Conservation (phyloP, 352 stramenopile species). For the Peronospora farinosa region DNA sequence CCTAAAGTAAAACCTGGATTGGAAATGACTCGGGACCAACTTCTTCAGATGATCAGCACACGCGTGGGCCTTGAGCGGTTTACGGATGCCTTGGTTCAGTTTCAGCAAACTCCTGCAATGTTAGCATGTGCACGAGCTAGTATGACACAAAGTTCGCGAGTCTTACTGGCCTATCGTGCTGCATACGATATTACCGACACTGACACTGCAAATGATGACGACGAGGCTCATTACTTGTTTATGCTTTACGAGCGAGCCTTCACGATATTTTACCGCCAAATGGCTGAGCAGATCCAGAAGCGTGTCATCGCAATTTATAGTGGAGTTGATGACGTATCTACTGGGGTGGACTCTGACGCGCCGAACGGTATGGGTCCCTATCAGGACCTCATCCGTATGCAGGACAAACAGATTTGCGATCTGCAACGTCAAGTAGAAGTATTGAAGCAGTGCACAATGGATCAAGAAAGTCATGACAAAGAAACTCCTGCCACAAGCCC, state of each 20-base stretch:
- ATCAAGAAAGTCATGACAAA: neutral
- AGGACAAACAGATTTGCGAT: conserved; percentile 65
- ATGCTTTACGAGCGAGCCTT: conserved; percentile 67
- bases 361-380: conserved; percentile 45
- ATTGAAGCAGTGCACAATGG: conserved; percentile 8
- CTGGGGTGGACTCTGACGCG: conserved; percentile 9
- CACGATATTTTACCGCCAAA: conserved; percentile 37
- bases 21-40: conserved; percentile 49
- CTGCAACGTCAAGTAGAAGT: conserved; percentile 35
- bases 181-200: conserved; percentile 26
- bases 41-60: conserved; percentile 65
- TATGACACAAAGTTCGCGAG: conserved; percentile 35
- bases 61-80: conserved; percentile 56
- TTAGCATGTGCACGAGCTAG: conserved; percentile 40
- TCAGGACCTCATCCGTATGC: conserved; percentile 75
- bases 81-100: conserved; percentile 56
- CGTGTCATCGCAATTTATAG: conserved; percentile 65
- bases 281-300: conserved; percentile 53
- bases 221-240: conserved; percentile 46
- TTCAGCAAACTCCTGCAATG: conserved; percentile 51
- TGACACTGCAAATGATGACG: conserved; percentile 5
- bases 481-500: neutral
- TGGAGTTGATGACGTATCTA: conserved; percentile 20
- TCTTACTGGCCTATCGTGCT: conserved; percentile 33
- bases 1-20: conserved; percentile 11